Percentiles rank a stretch among this genome's conserved stretches.
Conservation (phyloP, 176 grass and related monocot genomes). For the Cocos nucifera region DNA sequence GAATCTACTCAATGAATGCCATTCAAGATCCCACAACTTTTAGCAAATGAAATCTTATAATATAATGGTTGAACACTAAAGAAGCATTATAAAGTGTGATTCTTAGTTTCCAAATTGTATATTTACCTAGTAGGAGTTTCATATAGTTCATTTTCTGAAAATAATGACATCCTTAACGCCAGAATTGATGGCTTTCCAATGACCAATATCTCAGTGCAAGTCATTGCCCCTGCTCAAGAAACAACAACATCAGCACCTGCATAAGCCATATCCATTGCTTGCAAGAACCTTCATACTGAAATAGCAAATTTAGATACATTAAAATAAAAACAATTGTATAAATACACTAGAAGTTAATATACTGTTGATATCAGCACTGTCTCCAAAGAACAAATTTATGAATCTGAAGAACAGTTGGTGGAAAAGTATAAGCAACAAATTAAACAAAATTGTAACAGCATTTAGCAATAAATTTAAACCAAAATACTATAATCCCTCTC, state of each 20-base stretch:
- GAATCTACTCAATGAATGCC: too few species aligned
- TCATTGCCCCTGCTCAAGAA: conserved; percentile 70
- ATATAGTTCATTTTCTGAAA: neutral
- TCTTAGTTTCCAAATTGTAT: neutral
- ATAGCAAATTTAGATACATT: neutral
- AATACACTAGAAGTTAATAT: too few species aligned
- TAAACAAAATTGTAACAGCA: too few species aligned
- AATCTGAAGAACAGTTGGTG: too few species aligned
- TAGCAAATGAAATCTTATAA: too few species aligned
- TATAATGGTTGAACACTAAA: too few species aligned
- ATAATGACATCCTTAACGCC: conserved; percentile 28
- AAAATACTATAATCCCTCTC: too few species aligned
- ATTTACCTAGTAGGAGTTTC: neutral
- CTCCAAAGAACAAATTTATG: too few species aligned
- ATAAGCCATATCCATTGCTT: conserved; percentile 73
- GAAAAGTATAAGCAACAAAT: too few species aligned
- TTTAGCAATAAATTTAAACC: too few species aligned
- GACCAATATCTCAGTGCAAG: conserved; percentile 77
- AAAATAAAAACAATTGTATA: conserved; percentile 1
- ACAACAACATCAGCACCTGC: conserved; percentile 63
- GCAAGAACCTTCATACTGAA: conserved; percentile 46
- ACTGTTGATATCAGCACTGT: too few species aligned
- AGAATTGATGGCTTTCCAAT: conserved; percentile 78
- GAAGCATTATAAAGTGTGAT: neutral
- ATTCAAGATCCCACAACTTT: too few species aligned